These are phyloP conservation scores for Penicillium sp. DNA, from an alignment of 2,329 filamentous ascomycete genomes.

Conservation along the genomic window DNA sequence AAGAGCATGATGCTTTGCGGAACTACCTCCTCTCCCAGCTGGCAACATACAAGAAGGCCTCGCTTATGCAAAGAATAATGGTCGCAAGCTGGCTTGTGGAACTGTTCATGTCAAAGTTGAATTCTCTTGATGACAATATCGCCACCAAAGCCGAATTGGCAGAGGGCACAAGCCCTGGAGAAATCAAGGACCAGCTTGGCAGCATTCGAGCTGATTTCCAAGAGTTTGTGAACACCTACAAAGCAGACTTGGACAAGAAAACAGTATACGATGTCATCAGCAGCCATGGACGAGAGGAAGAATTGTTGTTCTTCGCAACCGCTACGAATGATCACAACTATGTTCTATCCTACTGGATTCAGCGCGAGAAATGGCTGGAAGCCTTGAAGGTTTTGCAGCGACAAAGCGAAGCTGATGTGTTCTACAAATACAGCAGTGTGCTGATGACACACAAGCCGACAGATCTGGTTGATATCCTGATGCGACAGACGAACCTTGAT, in stretches of 20 bases:
- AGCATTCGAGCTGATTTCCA: slow-evolving; percentile 76
- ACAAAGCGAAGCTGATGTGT: slow-evolving; percentile 87
- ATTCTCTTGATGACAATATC: slow-evolving; percentile 90
- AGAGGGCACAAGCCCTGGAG: slow-evolving; percentile 67
- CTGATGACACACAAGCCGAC: slow-evolving; percentile 84
- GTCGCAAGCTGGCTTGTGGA: slow-evolving; percentile 93
- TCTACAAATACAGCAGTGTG: slow-evolving; percentile 96
- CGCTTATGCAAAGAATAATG: slow-evolving; percentile 91
- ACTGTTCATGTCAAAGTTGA: slow-evolving; percentile 95
- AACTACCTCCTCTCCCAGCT: slow-evolving; percentile 88
- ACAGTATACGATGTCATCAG: slow-evolving; percentile 95
- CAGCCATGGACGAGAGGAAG: slow-evolving; percentile 90
- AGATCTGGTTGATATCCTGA: slow-evolving; percentile 90
- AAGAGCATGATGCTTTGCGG: slow-evolving; percentile 84
- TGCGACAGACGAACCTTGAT: slow-evolving; percentile 83
- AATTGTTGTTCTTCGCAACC: slow-evolving; percentile 87
- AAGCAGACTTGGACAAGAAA: slow-evolving; percentile 81
- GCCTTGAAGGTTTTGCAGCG: slow-evolving; percentile 86
- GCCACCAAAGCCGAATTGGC: slow-evolving; percentile 81
- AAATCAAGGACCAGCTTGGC: slow-evolving; percentile 67
- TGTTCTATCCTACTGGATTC: slow-evolving; percentile 94
- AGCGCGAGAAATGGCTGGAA: slow-evolving; percentile 87
- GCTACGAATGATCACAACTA: slow-evolving; percentile 90
- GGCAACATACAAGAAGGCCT: slow-evolving; percentile 74
- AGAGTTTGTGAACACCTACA: slow-evolving; percentile 83